Conservation (phyloP, 352 stramenopile species). For the Pythium periplocum region DNA sequence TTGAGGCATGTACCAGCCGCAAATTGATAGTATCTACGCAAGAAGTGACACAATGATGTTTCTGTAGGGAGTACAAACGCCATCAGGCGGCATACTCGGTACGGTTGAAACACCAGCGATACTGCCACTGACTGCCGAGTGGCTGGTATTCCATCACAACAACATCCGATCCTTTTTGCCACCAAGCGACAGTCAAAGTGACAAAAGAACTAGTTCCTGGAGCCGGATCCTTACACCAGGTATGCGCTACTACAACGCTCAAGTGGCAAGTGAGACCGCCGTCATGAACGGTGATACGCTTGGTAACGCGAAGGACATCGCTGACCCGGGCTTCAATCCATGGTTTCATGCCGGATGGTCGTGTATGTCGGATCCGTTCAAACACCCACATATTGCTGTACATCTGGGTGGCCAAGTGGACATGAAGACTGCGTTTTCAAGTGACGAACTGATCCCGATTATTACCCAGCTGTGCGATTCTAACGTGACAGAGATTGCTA, state of each 20-base stretch:
- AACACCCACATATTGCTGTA: conserved; percentile 37
- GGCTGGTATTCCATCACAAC: conserved; percentile 49
- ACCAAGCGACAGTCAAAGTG: neutral
- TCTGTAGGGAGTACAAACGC: no score
- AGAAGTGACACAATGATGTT: no score
- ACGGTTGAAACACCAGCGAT: conserved; percentile 31
- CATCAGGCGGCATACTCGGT: no score
- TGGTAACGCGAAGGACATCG: conserved; percentile 25
- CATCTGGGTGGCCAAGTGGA: conserved; percentile 64
- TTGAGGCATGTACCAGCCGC: conserved; percentile 29
- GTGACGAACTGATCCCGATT: conserved; percentile 32
- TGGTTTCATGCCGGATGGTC: conserved; percentile 53
- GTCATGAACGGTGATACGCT: conserved; percentile 36
- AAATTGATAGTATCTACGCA: neutral
- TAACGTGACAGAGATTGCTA: conserved; percentile 3
- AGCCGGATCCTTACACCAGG: conserved; percentile 28
- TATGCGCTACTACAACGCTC: conserved; percentile 30
- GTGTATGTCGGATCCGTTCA: conserved; percentile 49
- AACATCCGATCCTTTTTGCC: conserved; percentile 22
- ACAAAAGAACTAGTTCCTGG: conserved; percentile 20
- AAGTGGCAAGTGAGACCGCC: conserved; percentile 22
- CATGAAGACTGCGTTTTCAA: conserved; percentile 34
- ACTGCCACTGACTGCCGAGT: conserved; percentile 36
- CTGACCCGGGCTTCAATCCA: conserved; percentile 44
- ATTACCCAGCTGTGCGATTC: conserved; percentile 19